Evolutionary conservation across 75 land plant species (phyloP).

Genomic region (Sequoiadendron giganteum): DNA sequence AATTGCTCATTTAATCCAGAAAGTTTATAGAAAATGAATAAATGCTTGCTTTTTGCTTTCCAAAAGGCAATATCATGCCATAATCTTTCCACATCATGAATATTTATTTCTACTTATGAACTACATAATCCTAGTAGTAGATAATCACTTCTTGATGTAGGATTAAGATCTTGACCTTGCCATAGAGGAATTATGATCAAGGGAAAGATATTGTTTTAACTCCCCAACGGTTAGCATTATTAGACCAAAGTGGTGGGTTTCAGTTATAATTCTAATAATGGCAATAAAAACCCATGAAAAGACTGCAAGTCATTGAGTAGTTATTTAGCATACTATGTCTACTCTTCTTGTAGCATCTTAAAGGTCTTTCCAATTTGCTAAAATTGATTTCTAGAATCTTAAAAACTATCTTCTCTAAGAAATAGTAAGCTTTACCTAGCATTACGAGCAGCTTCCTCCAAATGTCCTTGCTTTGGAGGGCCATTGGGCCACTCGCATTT

Average conservation of each 20-base stretch:
- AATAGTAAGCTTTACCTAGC: conserved; percentile 49
- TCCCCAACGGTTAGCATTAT: neutral
- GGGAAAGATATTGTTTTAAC: neutral
- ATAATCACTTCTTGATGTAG: neutral
- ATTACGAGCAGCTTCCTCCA: conserved; percentile 94
- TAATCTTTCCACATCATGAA: too few species aligned
- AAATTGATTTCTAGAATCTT: neutral
- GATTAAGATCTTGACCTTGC: neutral
- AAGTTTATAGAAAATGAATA: too few species aligned
- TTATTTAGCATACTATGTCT: neutral
- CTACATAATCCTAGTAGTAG: too few species aligned
- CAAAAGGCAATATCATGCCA: too few species aligned
- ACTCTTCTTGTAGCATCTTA: neutral
- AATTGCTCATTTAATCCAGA: too few species aligned
- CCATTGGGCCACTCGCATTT: conserved; percentile 76
- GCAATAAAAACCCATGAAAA: neutral
- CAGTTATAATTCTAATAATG: neutral
- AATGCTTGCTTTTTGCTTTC: too few species aligned
- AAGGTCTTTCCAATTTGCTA: neutral
- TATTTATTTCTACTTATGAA: neutral
- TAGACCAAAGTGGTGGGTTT: neutral
- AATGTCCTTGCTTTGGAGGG: conserved; percentile 68
- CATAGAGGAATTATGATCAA: neutral
- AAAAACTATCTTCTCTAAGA: neutral
- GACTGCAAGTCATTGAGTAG: neutral